Evolutionary conservation across 805 yeast species (phyloP).

Genomic region (Millerago galiae): DNA sequence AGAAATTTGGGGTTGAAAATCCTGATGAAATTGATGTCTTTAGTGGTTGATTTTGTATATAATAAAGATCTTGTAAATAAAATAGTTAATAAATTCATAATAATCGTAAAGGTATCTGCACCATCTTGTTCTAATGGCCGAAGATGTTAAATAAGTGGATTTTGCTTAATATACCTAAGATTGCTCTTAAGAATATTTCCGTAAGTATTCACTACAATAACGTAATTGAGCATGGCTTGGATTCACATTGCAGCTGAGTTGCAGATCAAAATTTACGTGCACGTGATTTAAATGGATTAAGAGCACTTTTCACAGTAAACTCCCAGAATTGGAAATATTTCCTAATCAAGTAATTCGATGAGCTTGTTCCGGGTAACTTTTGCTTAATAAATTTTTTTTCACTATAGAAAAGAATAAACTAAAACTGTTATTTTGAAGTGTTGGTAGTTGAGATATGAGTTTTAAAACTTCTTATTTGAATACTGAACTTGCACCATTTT

Average conservation of each 20-base stretch:
- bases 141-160: no score
- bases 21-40: constrained; percentile 19
- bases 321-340: neutral
- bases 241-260: no score
- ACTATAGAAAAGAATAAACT: neutral
- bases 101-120: no score
- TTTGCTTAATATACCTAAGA: no score
- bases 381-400: neutral
- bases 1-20: constrained; percentile 21
- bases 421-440: neutral
- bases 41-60: constrained; percentile 8
- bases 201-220: no score
- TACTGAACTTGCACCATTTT: constrained; percentile 67
- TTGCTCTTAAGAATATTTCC: no score
- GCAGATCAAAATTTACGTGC: no score
- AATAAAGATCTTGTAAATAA: neutral
- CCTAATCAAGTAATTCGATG: constrained; percentile 2
- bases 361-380: neutral
- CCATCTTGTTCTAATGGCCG: no score
- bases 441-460: constrained; percentile 10
- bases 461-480: constrained; percentile 28
- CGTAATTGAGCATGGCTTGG: no score
- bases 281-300: neutral
- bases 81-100: no score
- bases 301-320: neutral